Base-by-base conservation (phyloP, 495 filamentous ascomycete species). In the Penicillium coprophilum region DNA sequence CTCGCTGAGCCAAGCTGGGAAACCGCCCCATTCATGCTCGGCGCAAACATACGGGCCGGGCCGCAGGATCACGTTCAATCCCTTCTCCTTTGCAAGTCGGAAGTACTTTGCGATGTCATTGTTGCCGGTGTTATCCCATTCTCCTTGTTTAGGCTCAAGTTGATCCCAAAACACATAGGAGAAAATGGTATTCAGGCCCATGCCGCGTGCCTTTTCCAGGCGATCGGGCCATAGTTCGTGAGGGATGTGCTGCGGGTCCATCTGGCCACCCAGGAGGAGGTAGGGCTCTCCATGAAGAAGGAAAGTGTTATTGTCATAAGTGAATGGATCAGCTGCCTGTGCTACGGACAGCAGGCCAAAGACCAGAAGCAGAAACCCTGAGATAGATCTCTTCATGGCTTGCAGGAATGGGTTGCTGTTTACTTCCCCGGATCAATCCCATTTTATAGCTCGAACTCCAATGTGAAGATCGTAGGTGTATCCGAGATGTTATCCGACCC, bases 1-100 rank as follows among this genome's bases (percentile, higher is more conserved):
- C 50, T 64, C 58, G 6, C 59, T 66, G 28, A 80, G 53, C 77
- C 75, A 80, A 12, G 69, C 71, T 1, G 75, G 77, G 36, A 77
- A 77, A 4, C 76, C 77, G 6, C 77, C 77, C 77, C 75, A 80
- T 55, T 79, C 77, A 36, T 72, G 62, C 59, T 80, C 77, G 20
- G 75, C 77, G 50, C 77, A 78, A 52, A 78, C 70, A 59, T 79
- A 80, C 6, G 75, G 76, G 0, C 76, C 77, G 1, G 77, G 72
- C 20, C 76, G 64, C 1, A 80, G 67, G 8, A 76, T 69, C 3
- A 77, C 63, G 28, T 76, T 59, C 48, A 80, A 51, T 0, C 71
- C 75, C 34, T 68, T 65, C 17, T 77, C 74, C 39, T 77, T 68
- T 4, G 75, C 76, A 20, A 71, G 60, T n/a, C 58, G 58, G 58